Evolutionary conservation across 305 asterid species (phyloP).

Genomic region (Fraxinus velutina): DNA sequence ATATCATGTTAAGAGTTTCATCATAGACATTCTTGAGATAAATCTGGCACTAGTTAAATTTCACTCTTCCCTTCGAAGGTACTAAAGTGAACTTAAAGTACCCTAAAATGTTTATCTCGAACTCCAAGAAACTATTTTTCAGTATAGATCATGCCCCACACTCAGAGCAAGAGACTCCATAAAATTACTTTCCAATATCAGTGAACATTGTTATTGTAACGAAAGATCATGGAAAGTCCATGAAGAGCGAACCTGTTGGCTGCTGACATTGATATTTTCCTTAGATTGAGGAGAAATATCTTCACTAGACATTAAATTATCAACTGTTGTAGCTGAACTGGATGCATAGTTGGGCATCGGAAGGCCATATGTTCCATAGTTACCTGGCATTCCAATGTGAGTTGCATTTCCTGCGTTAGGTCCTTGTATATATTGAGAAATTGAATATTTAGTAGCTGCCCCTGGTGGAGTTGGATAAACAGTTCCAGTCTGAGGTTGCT

Average conservation of each 20-base stretch:
- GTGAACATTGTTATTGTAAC: slow-evolving; percentile 2
- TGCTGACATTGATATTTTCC: slow-evolving; percentile 61
- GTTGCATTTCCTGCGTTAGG: slow-evolving; percentile 52
- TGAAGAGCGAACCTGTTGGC: slow-evolving; percentile 66
- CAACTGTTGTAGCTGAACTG: slow-evolving; percentile 55
- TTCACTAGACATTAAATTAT: slow-evolving; percentile 64
- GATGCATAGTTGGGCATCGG: slow-evolving; percentile 60
- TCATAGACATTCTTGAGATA: background rate
- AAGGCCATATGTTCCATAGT: slow-evolving; percentile 69
- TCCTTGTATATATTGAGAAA: slow-evolving; percentile 56
- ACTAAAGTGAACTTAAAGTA: slow-evolving; percentile 9
- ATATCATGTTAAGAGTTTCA: background rate
- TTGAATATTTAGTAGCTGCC: slow-evolving; percentile 67
- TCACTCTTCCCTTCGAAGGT: background rate
- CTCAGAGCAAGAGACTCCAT: background rate
- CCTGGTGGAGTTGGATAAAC: slow-evolving; percentile 70
- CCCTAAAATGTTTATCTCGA: background rate
- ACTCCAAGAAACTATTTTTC: background rate
- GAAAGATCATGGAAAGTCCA: slow-evolving; percentile 2
- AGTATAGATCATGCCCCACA: background rate
- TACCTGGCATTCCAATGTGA: slow-evolving; percentile 68
- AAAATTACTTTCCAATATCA: slow-evolving; percentile 5
- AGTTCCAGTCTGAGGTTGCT: slow-evolving; percentile 75
- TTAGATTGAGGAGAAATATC: slow-evolving; percentile 64
- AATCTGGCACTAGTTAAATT: background rate